Base-by-base conservation (phyloP, 306 rosid genomes). In the Cucurbita moschata region DNA sequence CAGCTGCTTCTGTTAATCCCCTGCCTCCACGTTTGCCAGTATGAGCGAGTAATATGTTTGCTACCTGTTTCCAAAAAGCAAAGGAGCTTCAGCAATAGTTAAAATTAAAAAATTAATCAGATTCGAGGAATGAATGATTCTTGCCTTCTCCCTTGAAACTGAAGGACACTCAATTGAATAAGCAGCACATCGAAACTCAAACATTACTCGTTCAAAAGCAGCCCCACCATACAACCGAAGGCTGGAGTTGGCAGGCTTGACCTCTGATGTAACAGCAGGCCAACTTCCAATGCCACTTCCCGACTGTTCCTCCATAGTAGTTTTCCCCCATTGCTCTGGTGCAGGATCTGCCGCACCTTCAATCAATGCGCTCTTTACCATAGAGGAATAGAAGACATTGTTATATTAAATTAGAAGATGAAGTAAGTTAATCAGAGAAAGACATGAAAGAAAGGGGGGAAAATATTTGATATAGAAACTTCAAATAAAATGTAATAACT, bases 301-400 rank as follows among this genome's bases (percentile, higher is more conserved):
- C 58, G 88, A 90, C 76, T 84, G 91, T 83, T 93, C 97, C 82
- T 93, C 97, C 42, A 75, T 75, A 21, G 98, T 86, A 69, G 97
- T 86, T 82, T 86, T 94, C 35, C 97, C 98, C 98, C 96, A 94
- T 78, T 86, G 97, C 87, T 90, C 98, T 19, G 98, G 98, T 80
- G 88, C 86, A 84, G 98, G 97, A 78, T 94, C 97, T 46, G 97
- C 95, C 78, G 98, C 97, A 75, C 98, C 98, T 71, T 94, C 98
- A 76, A 94, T 89, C 84, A 94, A 83, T 35, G 87, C 88, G 65
- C 91, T 89, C 98, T 94, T 60, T 53, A 77, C 37, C 79, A 79
- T 62, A 71, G 14, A 56, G 63, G 56, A 78, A 79, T 6, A 75
- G 76, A n/a, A 71, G 6, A 39, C 4, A 49, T 37, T 53, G 57